These are phyloP conservation scores for Amylocystis lapponica DNA, from an alignment of 768 basidiomycete species.

Conservation along the genomic window DNA sequence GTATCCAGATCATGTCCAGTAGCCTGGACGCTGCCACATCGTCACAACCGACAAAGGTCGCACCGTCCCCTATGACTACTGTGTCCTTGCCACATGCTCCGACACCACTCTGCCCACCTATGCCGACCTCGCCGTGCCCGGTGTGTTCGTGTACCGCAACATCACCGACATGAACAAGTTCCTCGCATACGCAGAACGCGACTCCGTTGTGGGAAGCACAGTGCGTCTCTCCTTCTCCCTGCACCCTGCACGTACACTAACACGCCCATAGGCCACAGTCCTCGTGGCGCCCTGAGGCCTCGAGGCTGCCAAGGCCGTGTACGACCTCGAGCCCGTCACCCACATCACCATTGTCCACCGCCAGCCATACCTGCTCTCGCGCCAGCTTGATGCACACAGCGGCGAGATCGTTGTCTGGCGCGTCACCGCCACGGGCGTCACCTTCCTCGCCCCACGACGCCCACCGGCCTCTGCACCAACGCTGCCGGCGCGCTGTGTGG, in stretches of 20 bases:
- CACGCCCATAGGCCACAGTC: constrained; percentile 41
- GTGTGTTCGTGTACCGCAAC: constrained; percentile 69
- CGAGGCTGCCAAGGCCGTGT: constrained; percentile 69
- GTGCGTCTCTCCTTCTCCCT: background rate
- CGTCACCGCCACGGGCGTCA: constrained; percentile 55
- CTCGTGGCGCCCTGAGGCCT: constrained; percentile 66
- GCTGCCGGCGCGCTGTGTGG: constrained; percentile 36
- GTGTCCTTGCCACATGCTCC: constrained; percentile 67
- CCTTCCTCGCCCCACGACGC: constrained; percentile 40
- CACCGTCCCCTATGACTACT: constrained; percentile 50
- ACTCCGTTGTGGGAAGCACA: constrained; percentile 11
- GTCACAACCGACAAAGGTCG: constrained; percentile 42
- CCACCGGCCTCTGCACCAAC: constrained; percentile 32
- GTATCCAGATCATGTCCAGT: no score
- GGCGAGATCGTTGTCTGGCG: constrained; percentile 56
- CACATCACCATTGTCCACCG: constrained; percentile 51
- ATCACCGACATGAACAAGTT: constrained; percentile 63
- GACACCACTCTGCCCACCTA: constrained; percentile 58
- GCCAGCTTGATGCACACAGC: constrained; percentile 51
- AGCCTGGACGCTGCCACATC: no score
- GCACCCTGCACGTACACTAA: background rate
- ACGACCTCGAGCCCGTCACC: constrained; percentile 45
- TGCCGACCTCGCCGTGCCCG: constrained; percentile 39
- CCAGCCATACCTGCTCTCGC: constrained; percentile 46
- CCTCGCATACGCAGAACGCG: constrained; percentile 47